A percentile compares a stretch with the other conserved stretches of the same genome.
Evolutionary conservation across 2,329 filamentous ascomycete species (phyloP).

Genomic region (Cytospora piceae): DNA sequence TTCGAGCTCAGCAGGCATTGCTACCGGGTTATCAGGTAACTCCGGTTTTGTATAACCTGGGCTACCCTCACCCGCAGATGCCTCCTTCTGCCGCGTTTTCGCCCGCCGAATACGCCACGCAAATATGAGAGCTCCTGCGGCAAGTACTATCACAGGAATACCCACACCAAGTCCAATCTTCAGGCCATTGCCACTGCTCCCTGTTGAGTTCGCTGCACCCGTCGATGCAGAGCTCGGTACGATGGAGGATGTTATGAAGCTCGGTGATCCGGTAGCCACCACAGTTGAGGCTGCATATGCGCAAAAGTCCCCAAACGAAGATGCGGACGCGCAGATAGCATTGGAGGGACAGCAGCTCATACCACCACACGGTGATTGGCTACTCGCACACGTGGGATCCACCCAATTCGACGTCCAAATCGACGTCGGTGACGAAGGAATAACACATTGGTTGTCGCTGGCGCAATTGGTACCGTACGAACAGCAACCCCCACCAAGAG

Average conservation of each 20-base stretch:
- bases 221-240: background rate
- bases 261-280: no score
- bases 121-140: background rate
- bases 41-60: slow-evolving; percentile 3
- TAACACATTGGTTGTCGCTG: no score
- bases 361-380: background rate
- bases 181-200: background rate
- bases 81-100: background rate
- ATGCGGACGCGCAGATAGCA: background rate
- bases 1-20: slow-evolving; percentile 8
- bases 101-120: background rate
- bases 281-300: background rate
- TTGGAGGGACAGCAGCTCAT: background rate
- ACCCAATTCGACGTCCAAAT: no score
- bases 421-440: no score
- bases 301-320: background rate
- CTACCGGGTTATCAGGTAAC: background rate
- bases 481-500: background rate
- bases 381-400: background rate
- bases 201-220: background rate
- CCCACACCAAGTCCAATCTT: slow-evolving; percentile 13
- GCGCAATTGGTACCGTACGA: background rate
- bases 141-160: slow-evolving; percentile 5
- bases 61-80: background rate
- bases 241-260: background rate